phyloP scores from a whole-genome alignment of 208 protist genomes.

The Wallacemonas rigidus region DNA sequence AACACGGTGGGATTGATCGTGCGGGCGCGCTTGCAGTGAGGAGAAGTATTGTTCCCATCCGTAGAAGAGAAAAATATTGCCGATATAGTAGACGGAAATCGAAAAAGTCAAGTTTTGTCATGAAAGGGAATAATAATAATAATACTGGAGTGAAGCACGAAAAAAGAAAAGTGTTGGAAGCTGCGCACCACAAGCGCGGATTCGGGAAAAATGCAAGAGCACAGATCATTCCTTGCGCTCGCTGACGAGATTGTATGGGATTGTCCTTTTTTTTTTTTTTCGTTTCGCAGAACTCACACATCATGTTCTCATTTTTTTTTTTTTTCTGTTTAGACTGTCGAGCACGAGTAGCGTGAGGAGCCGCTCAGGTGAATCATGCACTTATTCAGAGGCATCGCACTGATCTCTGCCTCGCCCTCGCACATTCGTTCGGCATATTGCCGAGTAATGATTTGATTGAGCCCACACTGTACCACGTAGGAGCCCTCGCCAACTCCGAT shows the following conservation, averaged over 20 bases:
- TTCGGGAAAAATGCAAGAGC: background rate
- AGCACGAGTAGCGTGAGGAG: conserved; percentile 13
- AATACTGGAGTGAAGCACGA: conserved; percentile 4
- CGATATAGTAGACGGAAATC: no score
- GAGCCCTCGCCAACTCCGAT: conserved; percentile 14
- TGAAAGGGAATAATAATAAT: background rate
- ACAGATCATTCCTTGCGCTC: background rate
- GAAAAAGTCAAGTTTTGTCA: no score
- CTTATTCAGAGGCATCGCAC: conserved; percentile 30
- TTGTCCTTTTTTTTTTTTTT: conserved; percentile 5
- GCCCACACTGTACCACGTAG: conserved; percentile 34
- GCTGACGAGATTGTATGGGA: background rate
- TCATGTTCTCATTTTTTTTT: background rate
- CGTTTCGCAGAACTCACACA: background rate
- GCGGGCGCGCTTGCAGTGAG: no score
- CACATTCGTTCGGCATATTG: conserved; percentile 30
- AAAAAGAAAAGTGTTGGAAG: background rate
- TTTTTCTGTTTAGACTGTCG: background rate
- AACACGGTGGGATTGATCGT: no score
- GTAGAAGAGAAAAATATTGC: background rate
- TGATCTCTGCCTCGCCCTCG: conserved; percentile 26
- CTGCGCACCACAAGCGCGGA: background rate
- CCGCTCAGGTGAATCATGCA: conserved; percentile 27
- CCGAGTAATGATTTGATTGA: conserved; percentile 28
- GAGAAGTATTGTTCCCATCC: no score